Base-by-base conservation (phyloP, 1,284 basidiomycete species). In the Neotropicomus parvogracilis region DNA sequence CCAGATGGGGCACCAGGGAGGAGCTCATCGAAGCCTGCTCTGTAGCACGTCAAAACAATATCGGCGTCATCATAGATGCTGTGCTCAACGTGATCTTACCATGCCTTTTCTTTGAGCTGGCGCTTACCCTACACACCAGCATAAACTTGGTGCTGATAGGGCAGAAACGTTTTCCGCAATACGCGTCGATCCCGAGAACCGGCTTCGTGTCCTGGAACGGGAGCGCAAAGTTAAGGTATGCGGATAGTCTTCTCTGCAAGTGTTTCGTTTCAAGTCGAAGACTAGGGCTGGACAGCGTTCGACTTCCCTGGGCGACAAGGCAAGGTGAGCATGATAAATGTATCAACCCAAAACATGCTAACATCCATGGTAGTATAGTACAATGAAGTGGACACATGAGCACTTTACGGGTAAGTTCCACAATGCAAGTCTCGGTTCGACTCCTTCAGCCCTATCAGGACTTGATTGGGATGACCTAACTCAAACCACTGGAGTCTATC, bases 1-100 rank as follows among this genome's bases (percentile, higher is more conserved):
- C 94, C n/a, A 81, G 94, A 54, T 98, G 93, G 91, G 95, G 95
- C 16, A 88, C 85, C 12, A 88, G 86, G 57, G 81, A 91, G 38
- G 85, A 97, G 58, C 78, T 95, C 17, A 62, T 92, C 3, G 63
- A 69, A 5, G 84, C 88, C 11, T 86, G 89, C 64, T 65, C 70
- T 44, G 63, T 69, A 21, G 87, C 87, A 3, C 75, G 73, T 53
- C 64, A 71, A 54, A 70, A 77, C 54, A 77, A 81, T 5, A 74
- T 91, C 20, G 79, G 83, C 50, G 74, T 88, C 36, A 66, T 89
- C 24, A 79, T 91, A 45, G 89, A 91, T 56, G 84, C 87, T 1
- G 83, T 91, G 3, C 70, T 91, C 45, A 88, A 88, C 64, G 88
- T 90, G 54, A 63, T 75, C 26, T 20, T 49, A 46, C 42, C 31